Conservation (phyloP, 768 basidiomycete genomes). For the Crassisporium funariophilum region DNA sequence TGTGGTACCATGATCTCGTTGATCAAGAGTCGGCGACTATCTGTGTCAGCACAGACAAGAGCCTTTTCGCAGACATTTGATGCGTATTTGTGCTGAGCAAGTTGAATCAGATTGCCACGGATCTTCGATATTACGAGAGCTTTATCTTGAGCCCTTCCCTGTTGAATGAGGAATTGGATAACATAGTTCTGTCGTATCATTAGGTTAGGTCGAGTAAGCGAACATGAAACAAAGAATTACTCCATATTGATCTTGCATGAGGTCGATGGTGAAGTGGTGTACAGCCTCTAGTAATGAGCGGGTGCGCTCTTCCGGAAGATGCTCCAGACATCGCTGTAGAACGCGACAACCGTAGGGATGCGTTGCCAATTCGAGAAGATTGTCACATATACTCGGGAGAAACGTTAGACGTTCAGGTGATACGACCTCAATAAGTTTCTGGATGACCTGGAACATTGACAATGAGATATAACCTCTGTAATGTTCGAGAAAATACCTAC, state of each 20-base stretch:
- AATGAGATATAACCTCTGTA: slow-evolving; percentile 6
- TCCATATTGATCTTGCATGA: slow-evolving; percentile 93
- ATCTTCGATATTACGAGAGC: slow-evolving; percentile 66
- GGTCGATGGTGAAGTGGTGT: slow-evolving; percentile 62
- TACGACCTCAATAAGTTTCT: slow-evolving; percentile 85
- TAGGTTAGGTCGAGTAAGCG: slow-evolving; percentile 1
- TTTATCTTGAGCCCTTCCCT: slow-evolving; percentile 72
- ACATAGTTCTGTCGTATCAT: slow-evolving; percentile 76
- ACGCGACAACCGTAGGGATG: slow-evolving; percentile 96
- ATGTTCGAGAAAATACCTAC: slow-evolving; percentile 50
- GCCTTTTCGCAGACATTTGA: slow-evolving; percentile 97
- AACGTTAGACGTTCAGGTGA: slow-evolving; percentile 76
- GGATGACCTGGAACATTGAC: slow-evolving; percentile 60
- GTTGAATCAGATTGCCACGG: slow-evolving; percentile 73
- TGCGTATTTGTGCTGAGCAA: slow-evolving; percentile 90
- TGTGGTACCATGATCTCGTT: slow-evolving; percentile 77
- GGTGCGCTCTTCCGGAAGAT: slow-evolving; percentile 68
- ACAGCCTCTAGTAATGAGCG: slow-evolving; percentile 82
- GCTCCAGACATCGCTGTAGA: slow-evolving; percentile 89
- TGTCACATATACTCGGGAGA: slow-evolving; percentile 72
- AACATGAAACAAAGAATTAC: slow-evolving; percentile 44
- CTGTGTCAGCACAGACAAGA: slow-evolving; percentile 61
- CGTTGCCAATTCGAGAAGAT: slow-evolving; percentile 78
- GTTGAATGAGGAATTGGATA: slow-evolving; percentile 88
- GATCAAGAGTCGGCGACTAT: slow-evolving; percentile 69